Percentiles rank a stretch among this genome's conserved stretches.
These are phyloP conservation scores for Aspergillus eucalypticola DNA, from an alignment of 2,329 filamentous ascomycete species.

Conservation along the genomic window DNA sequence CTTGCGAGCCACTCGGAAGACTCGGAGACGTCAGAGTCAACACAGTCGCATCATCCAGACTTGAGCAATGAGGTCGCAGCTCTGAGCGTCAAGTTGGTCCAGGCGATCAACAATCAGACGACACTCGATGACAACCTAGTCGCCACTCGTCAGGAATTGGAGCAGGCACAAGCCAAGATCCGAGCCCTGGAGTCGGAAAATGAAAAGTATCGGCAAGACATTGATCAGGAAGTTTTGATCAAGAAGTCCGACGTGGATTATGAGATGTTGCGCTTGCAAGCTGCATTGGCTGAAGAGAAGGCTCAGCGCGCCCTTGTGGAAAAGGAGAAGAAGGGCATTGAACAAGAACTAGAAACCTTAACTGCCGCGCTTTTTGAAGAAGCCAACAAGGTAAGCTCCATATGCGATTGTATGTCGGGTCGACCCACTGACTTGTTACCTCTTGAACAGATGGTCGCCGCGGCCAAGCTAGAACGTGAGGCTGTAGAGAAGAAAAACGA, in stretches of 20 bases:
- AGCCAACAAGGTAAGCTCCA: conserved; percentile 72
- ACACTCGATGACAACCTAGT: conserved; percentile 85
- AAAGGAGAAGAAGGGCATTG: conserved; percentile 82
- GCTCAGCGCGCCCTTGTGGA: conserved; percentile 65
- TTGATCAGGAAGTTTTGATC: conserved; percentile 74
- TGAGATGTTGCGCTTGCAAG: conserved; percentile 64
- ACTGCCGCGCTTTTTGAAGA: conserved; percentile 96
- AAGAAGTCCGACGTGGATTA: conserved; percentile 71
- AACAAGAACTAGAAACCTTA: conserved; percentile 85
- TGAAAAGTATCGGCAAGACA: conserved; percentile 67
- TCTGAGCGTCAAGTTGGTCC: conserved; percentile 92
- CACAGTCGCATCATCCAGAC: conserved; percentile 55
- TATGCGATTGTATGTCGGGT: neutral
- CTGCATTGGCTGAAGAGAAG: conserved; percentile 65
- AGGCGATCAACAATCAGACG: conserved; percentile 95
- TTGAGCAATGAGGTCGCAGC: conserved; percentile 77
- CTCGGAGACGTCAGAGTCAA: conserved; percentile 34
- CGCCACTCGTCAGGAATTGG: conserved; percentile 78
- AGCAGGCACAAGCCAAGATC: conserved; percentile 68
- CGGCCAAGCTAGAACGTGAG: conserved; percentile 82
- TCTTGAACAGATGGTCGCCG: conserved; percentile 74
- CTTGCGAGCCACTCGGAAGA: conserved; percentile 38
- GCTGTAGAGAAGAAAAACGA: conserved; percentile 80
- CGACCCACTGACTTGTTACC: neutral
- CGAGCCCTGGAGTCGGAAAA: conserved; percentile 68